These are phyloP conservation scores for Hypoxylon rickii DNA, from an alignment of 495 filamentous ascomycete genomes.

Conservation along the genomic window DNA sequence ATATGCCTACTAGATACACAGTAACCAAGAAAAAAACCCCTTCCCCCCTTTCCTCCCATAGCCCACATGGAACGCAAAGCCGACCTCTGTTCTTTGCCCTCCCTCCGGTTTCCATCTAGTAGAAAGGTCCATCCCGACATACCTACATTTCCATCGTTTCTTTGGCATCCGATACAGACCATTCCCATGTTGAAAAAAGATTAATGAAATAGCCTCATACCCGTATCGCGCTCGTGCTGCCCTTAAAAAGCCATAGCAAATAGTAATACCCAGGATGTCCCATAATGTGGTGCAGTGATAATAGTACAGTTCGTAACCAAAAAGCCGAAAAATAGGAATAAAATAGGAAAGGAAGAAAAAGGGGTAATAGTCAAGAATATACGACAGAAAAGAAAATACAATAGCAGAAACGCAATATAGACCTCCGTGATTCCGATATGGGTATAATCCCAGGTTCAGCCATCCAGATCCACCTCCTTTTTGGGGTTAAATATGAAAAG, in stretches of 20 bases:
- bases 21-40: slow-evolving; percentile 6
- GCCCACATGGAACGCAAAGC: not conserved
- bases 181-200: slow-evolving; percentile 26
- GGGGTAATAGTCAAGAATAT: slow-evolving; percentile 17
- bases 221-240: slow-evolving; percentile 25
- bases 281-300: slow-evolving; percentile 29
- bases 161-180: slow-evolving; percentile 13
- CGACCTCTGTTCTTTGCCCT: not conserved
- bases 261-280: slow-evolving; percentile 28
- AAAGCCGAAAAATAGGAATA: slow-evolving; percentile 1
- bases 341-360: slow-evolving; percentile 4
- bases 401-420: slow-evolving; percentile 10
- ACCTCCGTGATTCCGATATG: slow-evolving; percentile 28
- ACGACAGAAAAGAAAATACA: slow-evolving; percentile 11
- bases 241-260: slow-evolving; percentile 28
- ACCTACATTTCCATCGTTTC: slow-evolving; percentile 9
- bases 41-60: not conserved
- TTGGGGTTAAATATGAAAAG: not conserved
- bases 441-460: slow-evolving; percentile 7
- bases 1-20: slow-evolving; percentile 24
- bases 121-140: slow-evolving; percentile 6
- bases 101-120: slow-evolving; percentile 2
- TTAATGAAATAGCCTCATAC: slow-evolving; percentile 6
- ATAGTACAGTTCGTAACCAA: slow-evolving; percentile 31
- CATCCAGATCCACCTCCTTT: slow-evolving; percentile 15